Percentiles rank a stretch among this genome's conserved stretches.
These are phyloP conservation scores for Phoma sp. DNA, from an alignment of 2,329 filamentous ascomycete species.

Conservation along the genomic window DNA sequence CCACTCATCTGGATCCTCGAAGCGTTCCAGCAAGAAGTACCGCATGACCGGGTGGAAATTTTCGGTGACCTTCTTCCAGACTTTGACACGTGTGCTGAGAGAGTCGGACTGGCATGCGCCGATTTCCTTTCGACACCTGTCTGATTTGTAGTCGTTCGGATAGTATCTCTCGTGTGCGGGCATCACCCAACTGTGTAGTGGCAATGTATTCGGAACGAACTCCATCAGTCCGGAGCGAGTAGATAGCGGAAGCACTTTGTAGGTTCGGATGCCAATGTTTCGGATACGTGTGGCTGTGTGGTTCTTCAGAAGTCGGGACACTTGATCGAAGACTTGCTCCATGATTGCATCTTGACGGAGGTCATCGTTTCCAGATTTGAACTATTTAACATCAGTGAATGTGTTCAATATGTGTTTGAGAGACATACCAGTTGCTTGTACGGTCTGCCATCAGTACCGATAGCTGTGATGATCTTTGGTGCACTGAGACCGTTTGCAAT, in stretches of 20 bases:
- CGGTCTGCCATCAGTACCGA: constrained; percentile 76
- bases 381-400: constrained; percentile 50
- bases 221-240: constrained; percentile 90
- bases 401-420: too few relatives aligned
- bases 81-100: constrained; percentile 73
- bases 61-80: constrained; percentile 79
- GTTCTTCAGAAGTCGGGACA: constrained; percentile 85
- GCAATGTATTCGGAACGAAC: constrained; percentile 92
- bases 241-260: constrained; percentile 93
- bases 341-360: constrained; percentile 97
- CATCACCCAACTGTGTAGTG: constrained; percentile 89
- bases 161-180: constrained; percentile 88
- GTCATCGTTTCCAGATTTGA: constrained; percentile 96
- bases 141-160: constrained; percentile 80
- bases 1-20: constrained; percentile 94
- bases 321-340: constrained; percentile 98
- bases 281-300: constrained; percentile 88
- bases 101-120: constrained; percentile 73
- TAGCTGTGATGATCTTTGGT: constrained; percentile 88
- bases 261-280: constrained; percentile 89
- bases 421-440: constrained; percentile 81
- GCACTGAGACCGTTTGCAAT: constrained; percentile 91
- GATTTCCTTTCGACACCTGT: constrained; percentile 81
- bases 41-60: constrained; percentile 92
- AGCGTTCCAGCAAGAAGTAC: constrained; percentile 97